Base-by-base conservation (phyloP, 2,329 filamentous ascomycete species). In the Verruconis gallopava region DNA sequence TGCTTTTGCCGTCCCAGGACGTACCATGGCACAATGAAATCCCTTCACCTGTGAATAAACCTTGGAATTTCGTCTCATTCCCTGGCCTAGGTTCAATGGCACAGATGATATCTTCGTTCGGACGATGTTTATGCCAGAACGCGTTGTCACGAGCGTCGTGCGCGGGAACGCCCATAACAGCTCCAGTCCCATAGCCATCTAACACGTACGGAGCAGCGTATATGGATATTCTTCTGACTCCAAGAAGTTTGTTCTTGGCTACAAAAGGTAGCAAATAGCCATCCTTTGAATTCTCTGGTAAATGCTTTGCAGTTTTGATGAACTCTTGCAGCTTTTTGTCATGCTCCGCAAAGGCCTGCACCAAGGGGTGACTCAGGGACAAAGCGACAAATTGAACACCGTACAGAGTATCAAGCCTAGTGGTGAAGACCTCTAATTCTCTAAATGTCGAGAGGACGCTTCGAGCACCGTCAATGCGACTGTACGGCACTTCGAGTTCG, bases 141-240 rank as follows among this genome's bases (percentile, higher is more conserved):
- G 74, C 72, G 58, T 82, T 69, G 51, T 94, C 86, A 40, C 85
- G 73, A 3, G 69, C 55, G 58, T 94, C 86, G 54, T 94, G 86
- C 2, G 79, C 86, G 0, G 86, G 86, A 5, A 93, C 86, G 34
- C 86, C 86, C 85, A 94, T 93, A 2, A 93, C 81, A 6, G 85
- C 85, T 1, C 85, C 85, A 49, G 86, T 81, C 13, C 85, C 85
- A 50, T 93, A 91, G 53, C 86, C 82, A 19, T 80, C 81, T 4
- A 93, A 67, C 9, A 93, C 86, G 54, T 93, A 93, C 0, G 85
- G 79, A 6, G 86, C 84, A 17, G 84, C 81, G 53, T 81, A 93
- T 4, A 93, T 69, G 1, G 85, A 85, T 4, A 93, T 51, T 5
- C 25, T 30, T 14, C 11, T 5, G 20, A 21, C 37, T 5, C 37